These are phyloP conservation scores for Sporothrix phasma DNA, from an alignment of 2,329 filamentous ascomycete genomes.

Conservation along the genomic window DNA sequence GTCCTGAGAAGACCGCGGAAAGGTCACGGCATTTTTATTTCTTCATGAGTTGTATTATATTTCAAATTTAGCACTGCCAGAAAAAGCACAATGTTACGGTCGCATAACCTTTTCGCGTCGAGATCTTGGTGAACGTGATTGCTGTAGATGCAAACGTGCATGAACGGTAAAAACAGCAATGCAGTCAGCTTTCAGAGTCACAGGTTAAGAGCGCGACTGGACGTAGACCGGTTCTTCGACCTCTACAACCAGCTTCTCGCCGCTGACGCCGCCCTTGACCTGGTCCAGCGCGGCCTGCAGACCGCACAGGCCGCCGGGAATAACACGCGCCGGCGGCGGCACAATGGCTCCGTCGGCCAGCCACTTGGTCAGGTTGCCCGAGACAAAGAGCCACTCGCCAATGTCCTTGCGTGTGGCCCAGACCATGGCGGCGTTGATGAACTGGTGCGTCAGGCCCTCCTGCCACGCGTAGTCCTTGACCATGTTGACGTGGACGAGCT, in stretches of 20 bases:
- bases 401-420: background rate
- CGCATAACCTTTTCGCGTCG: too few relatives aligned
- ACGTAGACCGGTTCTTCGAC: background rate
- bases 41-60: conserved; percentile 9
- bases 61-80: conserved; percentile 3
- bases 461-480: background rate
- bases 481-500: background rate
- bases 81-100: conserved; percentile 11
- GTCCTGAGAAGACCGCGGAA: background rate
- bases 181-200: too few relatives aligned
- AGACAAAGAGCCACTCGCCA: background rate
- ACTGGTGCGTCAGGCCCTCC: background rate
- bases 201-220: too few relatives aligned
- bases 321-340: background rate
- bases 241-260: background rate
- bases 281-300: background rate
- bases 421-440: background rate
- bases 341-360: background rate
- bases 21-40: background rate
- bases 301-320: background rate
- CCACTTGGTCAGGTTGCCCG: background rate
- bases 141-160: too few relatives aligned
- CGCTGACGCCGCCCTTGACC: background rate
- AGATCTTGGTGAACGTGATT: too few relatives aligned
- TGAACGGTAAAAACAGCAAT: too few relatives aligned